Conservation (phyloP, 495 filamentous ascomycete species). For the Podospora fimiseda region DNA sequence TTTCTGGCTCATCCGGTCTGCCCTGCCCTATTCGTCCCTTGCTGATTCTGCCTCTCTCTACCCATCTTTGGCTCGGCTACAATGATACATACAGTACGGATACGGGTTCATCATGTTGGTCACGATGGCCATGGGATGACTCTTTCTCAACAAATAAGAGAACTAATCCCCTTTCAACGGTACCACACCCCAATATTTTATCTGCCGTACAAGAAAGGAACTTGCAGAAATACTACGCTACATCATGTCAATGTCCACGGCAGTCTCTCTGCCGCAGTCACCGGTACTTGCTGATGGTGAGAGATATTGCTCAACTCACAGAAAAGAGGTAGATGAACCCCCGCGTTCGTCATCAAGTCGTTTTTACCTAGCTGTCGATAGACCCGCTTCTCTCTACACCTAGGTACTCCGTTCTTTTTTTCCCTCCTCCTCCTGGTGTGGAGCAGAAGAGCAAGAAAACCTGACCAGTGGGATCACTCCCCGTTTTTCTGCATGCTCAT, state of each 20-base stretch:
- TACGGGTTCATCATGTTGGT: background rate
- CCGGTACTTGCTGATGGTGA: background rate
- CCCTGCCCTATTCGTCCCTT: background rate
- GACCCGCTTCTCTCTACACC: background rate
- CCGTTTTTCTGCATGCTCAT: slow-evolving; percentile 10
- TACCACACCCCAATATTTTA: too few species aligned
- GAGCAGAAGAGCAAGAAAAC: background rate
- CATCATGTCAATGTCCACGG: too few species aligned
- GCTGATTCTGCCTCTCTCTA: background rate
- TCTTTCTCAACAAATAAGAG: too few species aligned
- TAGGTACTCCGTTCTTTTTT: background rate
- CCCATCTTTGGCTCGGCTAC: background rate
- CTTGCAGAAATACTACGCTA: too few species aligned
- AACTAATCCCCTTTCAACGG: too few species aligned
- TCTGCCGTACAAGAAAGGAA: too few species aligned
- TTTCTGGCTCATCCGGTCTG: too few species aligned
- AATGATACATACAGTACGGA: background rate
- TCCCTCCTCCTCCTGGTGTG: background rate
- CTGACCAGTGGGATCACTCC: slow-evolving; percentile 19
- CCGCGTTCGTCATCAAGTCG: too few species aligned
- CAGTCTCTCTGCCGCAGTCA: too few species aligned
- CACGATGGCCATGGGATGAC: background rate
- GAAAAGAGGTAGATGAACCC: too few species aligned
- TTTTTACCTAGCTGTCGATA: background rate
- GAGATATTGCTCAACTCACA: too few species aligned